Base-by-base conservation (phyloP, 805 yeast genomes). In the Metschnikowia dekortorum region DNA sequence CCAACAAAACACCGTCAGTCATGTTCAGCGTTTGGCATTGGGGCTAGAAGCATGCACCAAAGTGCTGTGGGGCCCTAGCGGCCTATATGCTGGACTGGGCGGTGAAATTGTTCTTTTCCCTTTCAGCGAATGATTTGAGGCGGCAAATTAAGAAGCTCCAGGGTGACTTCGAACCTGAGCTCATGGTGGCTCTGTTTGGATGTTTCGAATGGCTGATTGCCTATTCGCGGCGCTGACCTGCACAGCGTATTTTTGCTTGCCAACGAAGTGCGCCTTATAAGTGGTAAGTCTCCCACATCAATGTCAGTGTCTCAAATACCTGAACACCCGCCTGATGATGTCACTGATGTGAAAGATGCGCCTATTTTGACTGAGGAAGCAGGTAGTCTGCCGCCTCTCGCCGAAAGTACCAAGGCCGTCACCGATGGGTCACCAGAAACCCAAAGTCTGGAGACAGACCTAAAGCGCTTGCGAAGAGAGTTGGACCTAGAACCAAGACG, bases 401-500 rank as follows among this genome's bases (percentile, higher is more conserved):
- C 29, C 8, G 16, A 18, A 13, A 28, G 36, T 10, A 31, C 16
- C 32, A 13, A 41, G 13, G 28, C 8, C 29, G 28, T 9, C 11
- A n/a, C 1, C n/a, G 14, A 10, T 13, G 31, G 14, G 10, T 14
- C n/a, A 11, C 11, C 34, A 13, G 39, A 29, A 14, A 9, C 33
- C 11, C 22, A 37, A 30, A 30, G 34, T 29, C 11, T 28, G 13
- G 35, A 34, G 18, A 9, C 46, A 35, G 41, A 44, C 14, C 46
- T 41, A 31, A 41, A 31, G 22, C 55, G 50, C 8, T 43, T 57
- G 34, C 60, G 52, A 38, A 52, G 40, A 36, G 50, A 46, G 16
- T 39, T 57, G 42, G 53, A 52, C 18, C 53, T 57, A 30, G 52
- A 47, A 29, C 62, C 61, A 13, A 51, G 47, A 8, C 29, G 60